Conservation (phyloP, 495 filamentous ascomycete species). For the Geoglossum glabrum region DNA sequence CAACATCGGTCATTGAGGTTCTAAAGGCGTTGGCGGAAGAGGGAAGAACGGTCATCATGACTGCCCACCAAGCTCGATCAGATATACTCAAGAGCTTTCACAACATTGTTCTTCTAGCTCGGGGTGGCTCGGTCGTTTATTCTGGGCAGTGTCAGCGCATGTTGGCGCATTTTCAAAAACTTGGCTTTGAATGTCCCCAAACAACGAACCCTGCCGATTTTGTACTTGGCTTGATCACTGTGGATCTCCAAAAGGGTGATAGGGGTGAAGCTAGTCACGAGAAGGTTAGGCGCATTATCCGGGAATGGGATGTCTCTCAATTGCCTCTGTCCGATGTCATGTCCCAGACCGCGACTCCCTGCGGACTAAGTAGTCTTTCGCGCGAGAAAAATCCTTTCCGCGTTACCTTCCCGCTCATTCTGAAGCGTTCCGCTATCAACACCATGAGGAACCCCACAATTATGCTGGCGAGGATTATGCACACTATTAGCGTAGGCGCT, state of each 20-base stretch:
- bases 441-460: conserved; percentile 43
- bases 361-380: conserved; percentile 44
- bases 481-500: conserved; percentile 43
- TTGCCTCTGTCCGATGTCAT: too few species aligned
- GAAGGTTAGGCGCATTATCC: conserved; percentile 37
- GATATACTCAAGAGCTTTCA: conserved; percentile 52
- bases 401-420: conserved; percentile 41
- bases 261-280: conserved; percentile 37
- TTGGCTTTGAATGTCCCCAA: conserved; percentile 40
- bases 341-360: conserved; percentile 34
- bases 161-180: conserved; percentile 37
- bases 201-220: conserved; percentile 60
- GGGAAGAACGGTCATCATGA: conserved; percentile 51
- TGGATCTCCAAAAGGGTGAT: conserved; percentile 42
- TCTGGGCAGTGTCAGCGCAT: conserved; percentile 38
- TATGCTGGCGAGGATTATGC: conserved; percentile 42
- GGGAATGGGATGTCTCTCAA: conserved; percentile 29
- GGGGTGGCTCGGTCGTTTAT: conserved; percentile 46
- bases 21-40: conserved; percentile 46
- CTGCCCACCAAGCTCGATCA: conserved; percentile 55
- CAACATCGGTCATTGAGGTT: conserved; percentile 53
- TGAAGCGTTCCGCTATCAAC: conserved; percentile 43
- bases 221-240: conserved; percentile 52
- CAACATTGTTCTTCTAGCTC: conserved; percentile 45
- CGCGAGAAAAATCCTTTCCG: conserved; percentile 38